Evolutionary conservation across 2,329 filamentous ascomycete species (phyloP).

Genomic region (Bipolaris oryzae): DNA sequence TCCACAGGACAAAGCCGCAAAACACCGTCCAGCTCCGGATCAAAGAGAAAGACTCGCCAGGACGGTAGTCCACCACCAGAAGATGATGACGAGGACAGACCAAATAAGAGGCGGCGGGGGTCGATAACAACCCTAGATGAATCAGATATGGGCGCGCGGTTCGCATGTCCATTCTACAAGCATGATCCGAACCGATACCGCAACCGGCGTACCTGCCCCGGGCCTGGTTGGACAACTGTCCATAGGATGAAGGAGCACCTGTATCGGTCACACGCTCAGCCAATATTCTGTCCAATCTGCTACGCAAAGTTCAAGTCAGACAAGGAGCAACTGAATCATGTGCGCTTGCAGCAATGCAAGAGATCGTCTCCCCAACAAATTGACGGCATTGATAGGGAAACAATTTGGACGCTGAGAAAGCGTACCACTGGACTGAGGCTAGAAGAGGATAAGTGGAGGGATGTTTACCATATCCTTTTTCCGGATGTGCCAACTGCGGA

Average conservation of each 20-base stretch:
- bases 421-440: constrained; percentile 37
- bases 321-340: constrained; percentile 41
- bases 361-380: constrained; percentile 30
- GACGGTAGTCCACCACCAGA: constrained; percentile 28
- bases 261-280: constrained; percentile 48
- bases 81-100: constrained; percentile 30
- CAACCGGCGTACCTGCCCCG: constrained; percentile 45
- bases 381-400: constrained; percentile 49
- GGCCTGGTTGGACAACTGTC: constrained; percentile 49
- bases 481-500: constrained; percentile 34
- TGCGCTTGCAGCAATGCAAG: constrained; percentile 34
- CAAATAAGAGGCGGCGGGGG: constrained; percentile 35
- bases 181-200: constrained; percentile 47
- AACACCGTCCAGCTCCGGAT: constrained; percentile 20
- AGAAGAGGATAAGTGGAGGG: constrained; percentile 50
- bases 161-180: constrained; percentile 53
- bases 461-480: constrained; percentile 49
- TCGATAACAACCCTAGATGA: constrained; percentile 33
- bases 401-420: constrained; percentile 45
- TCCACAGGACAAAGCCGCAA: constrained; percentile 18
- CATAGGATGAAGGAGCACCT: constrained; percentile 53
- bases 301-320: constrained; percentile 45
- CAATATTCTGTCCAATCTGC: constrained; percentile 49
- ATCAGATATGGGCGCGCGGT: constrained; percentile 33
- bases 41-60: constrained; percentile 32